Conservation (phyloP, 2,329 filamentous ascomycete genomes). For the Cryphonectria nitschkei region DNA sequence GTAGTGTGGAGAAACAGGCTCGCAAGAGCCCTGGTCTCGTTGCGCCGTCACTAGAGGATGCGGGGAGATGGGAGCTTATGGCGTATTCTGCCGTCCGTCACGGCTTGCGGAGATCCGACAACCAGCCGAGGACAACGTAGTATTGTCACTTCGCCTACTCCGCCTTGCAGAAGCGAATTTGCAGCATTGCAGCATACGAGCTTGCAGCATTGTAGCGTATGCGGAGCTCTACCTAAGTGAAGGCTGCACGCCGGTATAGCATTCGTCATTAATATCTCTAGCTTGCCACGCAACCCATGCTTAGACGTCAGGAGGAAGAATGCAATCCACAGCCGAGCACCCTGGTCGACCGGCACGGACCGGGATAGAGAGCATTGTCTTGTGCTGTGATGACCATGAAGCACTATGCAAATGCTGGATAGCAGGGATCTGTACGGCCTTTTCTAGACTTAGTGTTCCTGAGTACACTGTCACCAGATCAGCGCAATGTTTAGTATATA, state of each 20-base stretch:
- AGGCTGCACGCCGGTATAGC: background rate
- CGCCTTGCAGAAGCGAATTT: background rate
- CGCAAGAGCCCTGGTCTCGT: background rate
- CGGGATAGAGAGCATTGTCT: background rate
- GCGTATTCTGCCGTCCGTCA: background rate
- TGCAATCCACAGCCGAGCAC: background rate
- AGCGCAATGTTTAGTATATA: background rate
- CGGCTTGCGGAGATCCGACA: background rate
- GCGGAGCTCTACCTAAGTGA: background rate
- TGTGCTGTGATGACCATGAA: background rate
- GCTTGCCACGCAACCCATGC: constrained; percentile 3
- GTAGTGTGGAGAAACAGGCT: background rate
- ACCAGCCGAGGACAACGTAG: background rate
- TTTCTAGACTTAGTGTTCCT: background rate
- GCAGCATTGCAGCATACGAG: background rate
- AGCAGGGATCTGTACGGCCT: background rate
- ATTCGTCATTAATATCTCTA: background rate
- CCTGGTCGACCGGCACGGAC: background rate
- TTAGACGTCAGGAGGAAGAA: background rate
- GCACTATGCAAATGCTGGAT: background rate
- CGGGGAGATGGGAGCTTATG: background rate
- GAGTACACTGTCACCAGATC: background rate
- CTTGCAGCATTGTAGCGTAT: background rate
- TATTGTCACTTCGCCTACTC: constrained; percentile 1
- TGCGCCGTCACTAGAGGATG: background rate